Percentiles rank a stretch among this genome's conserved stretches.
Conservation (phyloP, 1,284 basidiomycete genomes). For the Gymnopus androsaceus region DNA sequence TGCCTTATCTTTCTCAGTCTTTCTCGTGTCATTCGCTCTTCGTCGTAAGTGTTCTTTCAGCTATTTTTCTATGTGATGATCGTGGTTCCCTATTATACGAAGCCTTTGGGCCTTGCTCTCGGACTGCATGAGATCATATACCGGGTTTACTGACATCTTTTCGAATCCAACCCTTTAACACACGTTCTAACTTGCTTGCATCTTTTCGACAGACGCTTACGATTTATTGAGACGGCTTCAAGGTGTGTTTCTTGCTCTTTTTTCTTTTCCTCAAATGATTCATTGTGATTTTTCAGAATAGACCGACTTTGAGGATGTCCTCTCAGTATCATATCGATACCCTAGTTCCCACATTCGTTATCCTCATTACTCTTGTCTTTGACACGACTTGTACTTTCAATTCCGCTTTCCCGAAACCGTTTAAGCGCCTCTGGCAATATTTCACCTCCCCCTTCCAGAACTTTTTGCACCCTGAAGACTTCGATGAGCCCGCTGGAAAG, state of each 20-base stretch:
- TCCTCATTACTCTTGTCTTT: slow-evolving; percentile 32
- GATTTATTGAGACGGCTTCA: background rate
- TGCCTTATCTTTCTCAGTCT: background rate
- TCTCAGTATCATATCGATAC: background rate
- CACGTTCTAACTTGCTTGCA: background rate
- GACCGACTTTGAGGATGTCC: background rate
- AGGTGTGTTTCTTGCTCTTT: background rate
- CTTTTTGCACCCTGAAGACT: slow-evolving; percentile 54
- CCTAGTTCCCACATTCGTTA: slow-evolving; percentile 31
- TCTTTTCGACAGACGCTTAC: background rate
- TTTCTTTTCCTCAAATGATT: background rate
- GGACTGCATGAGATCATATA: slow-evolving; percentile 40
- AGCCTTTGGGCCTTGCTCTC: slow-evolving; percentile 17
- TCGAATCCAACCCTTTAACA: background rate
- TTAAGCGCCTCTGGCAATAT: slow-evolving; percentile 29
- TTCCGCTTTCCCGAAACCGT: slow-evolving; percentile 27
- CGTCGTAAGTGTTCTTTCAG: background rate
- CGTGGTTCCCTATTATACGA: slow-evolving; percentile 61
- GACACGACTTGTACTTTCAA: slow-evolving; percentile 30
- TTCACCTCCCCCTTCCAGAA: slow-evolving; percentile 49
- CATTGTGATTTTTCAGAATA: background rate
- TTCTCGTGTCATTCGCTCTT: background rate
- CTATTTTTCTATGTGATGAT: slow-evolving; percentile 36
- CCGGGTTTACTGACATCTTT: slow-evolving; percentile 41
- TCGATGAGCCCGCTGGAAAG: slow-evolving; percentile 41